phyloP scores from a whole-genome alignment of 2,329 filamentous ascomycete genomes.

The Aspergillus pseudonomiae region DNA sequence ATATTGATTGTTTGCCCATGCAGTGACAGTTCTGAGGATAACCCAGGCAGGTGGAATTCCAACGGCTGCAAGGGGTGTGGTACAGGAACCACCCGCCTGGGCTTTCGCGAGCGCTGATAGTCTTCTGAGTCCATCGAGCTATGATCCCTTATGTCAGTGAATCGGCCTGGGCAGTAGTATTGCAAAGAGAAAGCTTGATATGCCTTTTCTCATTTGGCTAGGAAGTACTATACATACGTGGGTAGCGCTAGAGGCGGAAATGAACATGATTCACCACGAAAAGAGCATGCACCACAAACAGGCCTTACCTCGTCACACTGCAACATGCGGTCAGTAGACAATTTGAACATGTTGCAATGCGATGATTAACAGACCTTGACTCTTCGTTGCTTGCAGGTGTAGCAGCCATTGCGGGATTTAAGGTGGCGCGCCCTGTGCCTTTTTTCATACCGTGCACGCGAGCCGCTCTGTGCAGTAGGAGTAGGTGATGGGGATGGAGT shows the following conservation, averaged over 20 bases:
- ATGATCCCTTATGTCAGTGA: no score
- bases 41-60: slow-evolving; percentile 10
- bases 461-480: no score
- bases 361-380: slow-evolving; percentile 24
- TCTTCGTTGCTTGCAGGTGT: slow-evolving; percentile 26
- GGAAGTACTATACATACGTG: not conserved
- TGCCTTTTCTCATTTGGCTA: no score
- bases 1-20: slow-evolving; percentile 16
- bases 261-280: slow-evolving; percentile 19
- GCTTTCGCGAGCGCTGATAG: no score
- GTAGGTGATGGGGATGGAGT: no score
- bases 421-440: slow-evolving; percentile 15
- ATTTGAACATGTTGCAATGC: not conserved
- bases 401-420: slow-evolving; percentile 30
- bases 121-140: not conserved
- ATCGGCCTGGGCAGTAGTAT: no score
- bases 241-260: slow-evolving; percentile 11
- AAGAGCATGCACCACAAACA: slow-evolving; percentile 25
- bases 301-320: slow-evolving; percentile 31
- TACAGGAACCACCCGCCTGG: no score
- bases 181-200: no score
- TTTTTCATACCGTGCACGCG: no score
- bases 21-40: not conserved
- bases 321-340: not conserved
- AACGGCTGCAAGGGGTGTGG: slow-evolving; percentile 13